Percentiles rank a stretch among this genome's conserved stretches.
Conservation (phyloP, 2,329 filamentous ascomycete genomes). For the Phialocephala subalpina region DNA sequence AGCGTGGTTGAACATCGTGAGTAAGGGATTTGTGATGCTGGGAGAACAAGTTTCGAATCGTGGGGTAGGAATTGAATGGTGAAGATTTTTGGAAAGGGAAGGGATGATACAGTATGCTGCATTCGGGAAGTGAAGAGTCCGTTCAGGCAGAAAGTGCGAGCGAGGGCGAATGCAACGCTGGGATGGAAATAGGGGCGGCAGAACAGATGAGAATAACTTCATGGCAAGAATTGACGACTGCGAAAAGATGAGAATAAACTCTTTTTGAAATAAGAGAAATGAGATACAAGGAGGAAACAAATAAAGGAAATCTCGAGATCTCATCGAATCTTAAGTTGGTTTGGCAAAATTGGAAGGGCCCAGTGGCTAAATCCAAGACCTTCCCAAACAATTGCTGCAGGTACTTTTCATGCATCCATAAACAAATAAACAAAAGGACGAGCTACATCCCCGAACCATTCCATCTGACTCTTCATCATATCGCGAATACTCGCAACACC, state of each 20-base stretch:
- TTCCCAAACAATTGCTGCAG: background rate
- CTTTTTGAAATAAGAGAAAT: background rate
- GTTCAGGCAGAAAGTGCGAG: conserved; percentile 3
- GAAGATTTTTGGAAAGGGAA: background rate
- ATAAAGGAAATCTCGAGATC: background rate
- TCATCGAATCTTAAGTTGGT: background rate
- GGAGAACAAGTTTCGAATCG: background rate
- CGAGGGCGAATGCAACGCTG: background rate
- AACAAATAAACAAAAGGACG: background rate
- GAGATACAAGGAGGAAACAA: background rate
- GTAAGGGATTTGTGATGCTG: conserved; percentile 10
- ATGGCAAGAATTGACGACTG: background rate
- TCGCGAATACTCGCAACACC: background rate
- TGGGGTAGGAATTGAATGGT: background rate
- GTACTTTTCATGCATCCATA: background rate
- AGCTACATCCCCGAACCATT: no score
- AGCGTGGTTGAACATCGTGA: background rate
- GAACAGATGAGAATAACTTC: background rate
- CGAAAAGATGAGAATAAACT: background rate
- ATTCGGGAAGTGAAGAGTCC: background rate
- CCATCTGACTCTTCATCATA: background rate
- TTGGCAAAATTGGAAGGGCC: background rate
- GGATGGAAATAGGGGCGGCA: background rate
- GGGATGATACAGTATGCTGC: background rate
- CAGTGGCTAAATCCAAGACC: background rate